phyloP scores from a whole-genome alignment of 768 basidiomycete species.

The Trametopsis cervina region DNA sequence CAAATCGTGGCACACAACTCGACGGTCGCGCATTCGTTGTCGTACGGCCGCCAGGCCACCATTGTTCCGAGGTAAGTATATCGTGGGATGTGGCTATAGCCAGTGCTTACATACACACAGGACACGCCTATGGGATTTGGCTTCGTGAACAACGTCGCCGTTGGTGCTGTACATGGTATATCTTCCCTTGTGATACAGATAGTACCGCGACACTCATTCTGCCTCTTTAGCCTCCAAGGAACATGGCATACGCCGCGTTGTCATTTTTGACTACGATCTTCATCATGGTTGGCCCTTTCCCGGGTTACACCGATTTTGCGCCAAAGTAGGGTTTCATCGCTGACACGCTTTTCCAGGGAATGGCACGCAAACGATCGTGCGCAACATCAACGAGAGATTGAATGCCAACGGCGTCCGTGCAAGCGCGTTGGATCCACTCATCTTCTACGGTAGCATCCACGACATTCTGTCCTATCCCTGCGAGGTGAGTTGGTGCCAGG shows the following conservation, averaged over 20 bases:
- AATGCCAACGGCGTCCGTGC: conserved; percentile 50
- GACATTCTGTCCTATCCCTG: conserved; percentile 90
- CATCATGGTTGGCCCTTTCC: conserved; percentile 61
- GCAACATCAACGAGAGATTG: conserved; percentile 71
- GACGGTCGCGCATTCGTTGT: conserved; percentile 61
- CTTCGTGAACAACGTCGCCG: conserved; percentile 88
- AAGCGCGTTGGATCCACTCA: conserved; percentile 39
- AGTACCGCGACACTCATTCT: background rate
- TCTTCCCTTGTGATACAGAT: background rate
- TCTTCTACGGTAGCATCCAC: conserved; percentile 92
- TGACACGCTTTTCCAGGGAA: conserved; percentile 59
- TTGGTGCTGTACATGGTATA: conserved; percentile 85
- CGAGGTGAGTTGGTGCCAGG: conserved; percentile 68
- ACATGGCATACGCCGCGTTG: conserved; percentile 67
- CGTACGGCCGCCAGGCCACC: conserved; percentile 89
- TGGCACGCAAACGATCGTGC: conserved; percentile 86
- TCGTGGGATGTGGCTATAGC: too few species aligned
- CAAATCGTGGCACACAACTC: background rate
- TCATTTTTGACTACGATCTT: conserved; percentile 89
- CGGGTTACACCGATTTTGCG: background rate
- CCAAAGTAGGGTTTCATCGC: too few species aligned
- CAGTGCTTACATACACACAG: too few species aligned
- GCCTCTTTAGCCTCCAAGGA: conserved; percentile 62
- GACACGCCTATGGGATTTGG: conserved; percentile 90
- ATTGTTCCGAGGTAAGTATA: conserved; percentile 61